phyloP scores from a whole-genome alignment of 2,329 filamentous ascomycete genomes.

The Penicillium sp. region DNA sequence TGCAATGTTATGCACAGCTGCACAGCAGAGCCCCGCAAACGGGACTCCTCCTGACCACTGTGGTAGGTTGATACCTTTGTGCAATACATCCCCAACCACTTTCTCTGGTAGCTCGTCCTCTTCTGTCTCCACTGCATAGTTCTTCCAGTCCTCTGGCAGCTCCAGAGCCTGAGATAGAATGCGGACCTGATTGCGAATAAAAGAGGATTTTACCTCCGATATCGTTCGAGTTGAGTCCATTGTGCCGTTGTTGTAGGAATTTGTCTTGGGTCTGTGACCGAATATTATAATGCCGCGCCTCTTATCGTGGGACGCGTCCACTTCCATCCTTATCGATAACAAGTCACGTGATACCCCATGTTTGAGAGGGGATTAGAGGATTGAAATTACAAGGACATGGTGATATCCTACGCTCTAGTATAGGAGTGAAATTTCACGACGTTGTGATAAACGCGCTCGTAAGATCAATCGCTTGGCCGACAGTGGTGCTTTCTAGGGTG shows the following conservation, averaged over 20 bases:
- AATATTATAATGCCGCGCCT: background rate
- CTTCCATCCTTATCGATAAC: constrained; percentile 15
- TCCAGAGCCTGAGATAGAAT: constrained; percentile 53
- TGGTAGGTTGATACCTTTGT: constrained; percentile 46
- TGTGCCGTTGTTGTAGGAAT: background rate
- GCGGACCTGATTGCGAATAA: constrained; percentile 54
- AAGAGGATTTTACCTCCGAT: constrained; percentile 53
- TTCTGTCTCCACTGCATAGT: constrained; percentile 43
- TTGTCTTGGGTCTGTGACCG: background rate
- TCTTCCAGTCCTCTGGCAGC: constrained; percentile 50
- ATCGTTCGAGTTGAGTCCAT: constrained; percentile 50
- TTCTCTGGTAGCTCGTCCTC: constrained; percentile 51
- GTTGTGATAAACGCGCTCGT: background rate
- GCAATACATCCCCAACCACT: constrained; percentile 52
- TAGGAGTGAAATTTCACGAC: background rate
- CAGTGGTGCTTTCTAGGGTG: background rate
- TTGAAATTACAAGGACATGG: background rate
- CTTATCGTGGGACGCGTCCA: constrained; percentile 8
- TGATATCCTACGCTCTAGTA: background rate
- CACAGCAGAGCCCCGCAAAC: background rate
- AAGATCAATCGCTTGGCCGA: background rate
- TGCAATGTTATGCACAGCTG: background rate
- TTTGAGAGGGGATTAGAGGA: background rate
- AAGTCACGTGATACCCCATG: constrained; percentile 9
- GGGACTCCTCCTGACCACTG: background rate